Evolutionary conservation across 306 rosid species (phyloP), one percentile per base, ranked within the genome.

Genomic region (Dalbergia cultrata): DNA sequence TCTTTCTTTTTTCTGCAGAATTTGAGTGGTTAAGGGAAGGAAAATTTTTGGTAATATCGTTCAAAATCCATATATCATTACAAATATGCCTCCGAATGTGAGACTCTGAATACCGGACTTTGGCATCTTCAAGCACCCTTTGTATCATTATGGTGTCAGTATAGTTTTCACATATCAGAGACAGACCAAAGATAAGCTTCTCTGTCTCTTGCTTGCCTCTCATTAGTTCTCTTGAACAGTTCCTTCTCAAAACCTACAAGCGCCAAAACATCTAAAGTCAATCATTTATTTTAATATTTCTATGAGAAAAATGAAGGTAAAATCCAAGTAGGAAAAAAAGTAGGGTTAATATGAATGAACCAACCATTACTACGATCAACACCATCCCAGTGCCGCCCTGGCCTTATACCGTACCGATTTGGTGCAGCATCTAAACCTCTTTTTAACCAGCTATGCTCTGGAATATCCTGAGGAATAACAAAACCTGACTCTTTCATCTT

Each of bases 361-460:
- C 62, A 53, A 95, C 99, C 99, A 54, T 44, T 95, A 70, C 99
- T 93, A 12, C 96, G 93, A 78, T 95, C 99, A 64, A 95, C 93
- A 54, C 97, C 99, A 70, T 93, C 99, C 97, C 99, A 95, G 47
- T 91, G 99, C 67, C 98, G 90, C 65, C 98, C 99, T 0, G 98
- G 99, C 81, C 82, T 83, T 62, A 95, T 93, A 72, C 94, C 94
- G 67, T 91, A 89, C 31, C 96, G 88, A 79, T 93, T 93, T 39
- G 93, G 91, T 19, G 96, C 94, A 62, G 96, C 93, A 33, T 86
- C 94, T 65, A 93, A 67, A 71, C 91, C 91, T 81, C 97, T 83
- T 84, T 89, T 91, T 43, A 93, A 85, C 99, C 97, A 95, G 80
- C 98, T 93, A 60, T 95, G 96, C 79, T 63, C 17, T 64, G 99